Percentiles rank a stretch among this genome's conserved stretches.
Evolutionary conservation across 2,329 filamentous ascomycete species (phyloP).

Genomic region (Phialemoniopsis sp.): DNA sequence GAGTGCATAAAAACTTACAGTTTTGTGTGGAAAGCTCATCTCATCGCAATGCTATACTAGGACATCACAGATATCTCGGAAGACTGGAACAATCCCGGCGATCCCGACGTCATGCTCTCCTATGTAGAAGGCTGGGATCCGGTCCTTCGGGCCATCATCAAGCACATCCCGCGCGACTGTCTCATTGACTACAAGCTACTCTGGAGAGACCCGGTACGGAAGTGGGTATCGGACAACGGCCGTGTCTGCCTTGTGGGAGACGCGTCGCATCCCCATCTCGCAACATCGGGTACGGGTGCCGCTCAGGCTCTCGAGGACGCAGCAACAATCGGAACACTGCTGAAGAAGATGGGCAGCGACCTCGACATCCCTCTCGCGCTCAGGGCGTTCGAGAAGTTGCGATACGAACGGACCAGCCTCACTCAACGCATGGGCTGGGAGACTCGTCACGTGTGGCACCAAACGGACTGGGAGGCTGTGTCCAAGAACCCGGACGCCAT

Average conservation of each 20-base stretch:
- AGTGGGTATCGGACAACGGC: conserved; percentile 2
- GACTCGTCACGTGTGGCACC: conserved; percentile 24
- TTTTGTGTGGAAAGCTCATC: too few relatives aligned
- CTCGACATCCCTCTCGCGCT: background rate
- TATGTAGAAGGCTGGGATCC: conserved; percentile 1
- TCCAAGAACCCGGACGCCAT: conserved; percentile 20
- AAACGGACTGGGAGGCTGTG: conserved; percentile 19
- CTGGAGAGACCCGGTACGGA: conserved; percentile 1
- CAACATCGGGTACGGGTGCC: conserved; percentile 1
- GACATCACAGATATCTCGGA: conserved; percentile 1
- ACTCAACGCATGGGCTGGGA: conserved; percentile 24
- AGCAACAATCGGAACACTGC: background rate
- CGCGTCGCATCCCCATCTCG: conserved; percentile 1
- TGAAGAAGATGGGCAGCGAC: background rate
- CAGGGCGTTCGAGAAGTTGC: conserved; percentile 19
- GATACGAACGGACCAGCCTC: conserved; percentile 21
- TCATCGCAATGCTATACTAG: background rate
- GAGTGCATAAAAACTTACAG: background rate
- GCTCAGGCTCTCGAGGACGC: conserved; percentile 2
- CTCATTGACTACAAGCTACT: conserved; percentile 1
- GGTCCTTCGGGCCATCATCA: background rate
- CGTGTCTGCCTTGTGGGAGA: conserved; percentile 1
- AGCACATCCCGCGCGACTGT: background rate
- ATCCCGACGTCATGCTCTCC: background rate
- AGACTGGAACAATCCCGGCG: conserved; percentile 2